These are phyloP conservation scores for Xylaria cubensis DNA, from an alignment of 495 filamentous ascomycete genomes.

Conservation along the genomic window DNA sequence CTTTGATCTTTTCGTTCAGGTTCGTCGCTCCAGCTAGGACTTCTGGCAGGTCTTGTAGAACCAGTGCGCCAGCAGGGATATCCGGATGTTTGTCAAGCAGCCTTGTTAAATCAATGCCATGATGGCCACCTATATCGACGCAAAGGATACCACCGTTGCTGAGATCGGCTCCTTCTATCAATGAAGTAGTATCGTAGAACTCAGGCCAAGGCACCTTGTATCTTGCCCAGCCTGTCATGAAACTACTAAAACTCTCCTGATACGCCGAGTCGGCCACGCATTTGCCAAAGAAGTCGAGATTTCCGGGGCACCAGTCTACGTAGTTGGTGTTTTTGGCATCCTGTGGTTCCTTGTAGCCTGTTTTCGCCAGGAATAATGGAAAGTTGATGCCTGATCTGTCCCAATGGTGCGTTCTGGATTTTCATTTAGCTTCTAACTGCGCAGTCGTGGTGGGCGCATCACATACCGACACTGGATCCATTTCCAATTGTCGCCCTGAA, in stretches of 20 bases:
- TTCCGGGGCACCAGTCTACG: constrained; percentile 29
- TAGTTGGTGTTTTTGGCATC: constrained; percentile 34
- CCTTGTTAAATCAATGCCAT: constrained; percentile 46
- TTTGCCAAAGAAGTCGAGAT: constrained; percentile 34
- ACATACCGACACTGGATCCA: constrained; percentile 19
- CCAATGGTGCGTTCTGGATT: constrained; percentile 31
- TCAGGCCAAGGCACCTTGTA: constrained; percentile 37
- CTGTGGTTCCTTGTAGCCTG: constrained; percentile 27
- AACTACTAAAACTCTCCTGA: constrained; percentile 31
- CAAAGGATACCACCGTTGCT: constrained; percentile 31
- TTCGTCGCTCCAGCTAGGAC: constrained; percentile 38
- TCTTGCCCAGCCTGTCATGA: constrained; percentile 31
- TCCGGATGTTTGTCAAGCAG: constrained; percentile 45
- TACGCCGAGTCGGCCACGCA: constrained; percentile 24
- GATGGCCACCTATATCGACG: constrained; percentile 54
- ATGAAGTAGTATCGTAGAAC: constrained; percentile 35
- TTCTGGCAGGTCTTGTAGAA: constrained; percentile 51
- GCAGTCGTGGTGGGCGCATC: neutral
- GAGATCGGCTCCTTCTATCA: constrained; percentile 35
- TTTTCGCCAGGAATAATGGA: constrained; percentile 35
- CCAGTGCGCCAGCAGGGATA: constrained; percentile 39
- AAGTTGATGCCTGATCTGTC: constrained; percentile 19
- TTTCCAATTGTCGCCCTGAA: constrained; percentile 26
- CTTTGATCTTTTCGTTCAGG: constrained; percentile 35
- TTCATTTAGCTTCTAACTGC: neutral